Conservation (phyloP, 2,329 filamentous ascomycete genomes). For the Hyphodiscus sp. region DNA sequence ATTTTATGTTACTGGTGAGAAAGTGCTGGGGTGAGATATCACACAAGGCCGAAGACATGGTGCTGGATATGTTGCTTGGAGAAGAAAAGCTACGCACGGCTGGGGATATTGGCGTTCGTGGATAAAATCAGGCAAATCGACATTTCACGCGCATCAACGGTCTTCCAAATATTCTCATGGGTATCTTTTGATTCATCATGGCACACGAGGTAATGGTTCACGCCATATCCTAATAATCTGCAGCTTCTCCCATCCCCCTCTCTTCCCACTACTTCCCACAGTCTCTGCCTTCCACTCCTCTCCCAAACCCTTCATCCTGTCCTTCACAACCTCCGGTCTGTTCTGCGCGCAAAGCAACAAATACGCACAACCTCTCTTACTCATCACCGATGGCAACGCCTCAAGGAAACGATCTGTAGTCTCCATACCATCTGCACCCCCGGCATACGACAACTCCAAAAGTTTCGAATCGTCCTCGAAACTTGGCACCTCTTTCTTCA, state of each 20-base stretch:
- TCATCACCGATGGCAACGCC: slow-evolving; percentile 58
- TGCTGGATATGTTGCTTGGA: slow-evolving; percentile 2
- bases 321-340: slow-evolving; percentile 67
- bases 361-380: slow-evolving; percentile 72
- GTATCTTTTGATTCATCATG: slow-evolving; percentile 17
- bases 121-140: slow-evolving; percentile 17
- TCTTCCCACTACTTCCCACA: slow-evolving; percentile 76
- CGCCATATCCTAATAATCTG: slow-evolving; percentile 84
- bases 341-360: slow-evolving; percentile 88
- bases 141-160: slow-evolving; percentile 3
- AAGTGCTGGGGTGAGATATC: not conserved
- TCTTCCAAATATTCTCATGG: not conserved
- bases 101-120: slow-evolving; percentile 18
- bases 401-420: slow-evolving; percentile 75
- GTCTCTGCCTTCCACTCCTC: slow-evolving; percentile 65
- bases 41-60: not conserved
- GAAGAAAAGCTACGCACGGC: slow-evolving; percentile 3
- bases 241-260: slow-evolving; percentile 91
- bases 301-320: slow-evolving; percentile 52
- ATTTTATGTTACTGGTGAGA: not conserved
- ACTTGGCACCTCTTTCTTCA: slow-evolving; percentile 25
- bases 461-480: slow-evolving; percentile 82
- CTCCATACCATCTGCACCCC: slow-evolving; percentile 88
- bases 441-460: slow-evolving; percentile 80
- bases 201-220: not conserved